Evolutionary conservation across 2,329 filamentous ascomycete genomes (phyloP), one percentile per base, ranked within the genome.

Genomic region (Trichophyton schoenleinii): DNA sequence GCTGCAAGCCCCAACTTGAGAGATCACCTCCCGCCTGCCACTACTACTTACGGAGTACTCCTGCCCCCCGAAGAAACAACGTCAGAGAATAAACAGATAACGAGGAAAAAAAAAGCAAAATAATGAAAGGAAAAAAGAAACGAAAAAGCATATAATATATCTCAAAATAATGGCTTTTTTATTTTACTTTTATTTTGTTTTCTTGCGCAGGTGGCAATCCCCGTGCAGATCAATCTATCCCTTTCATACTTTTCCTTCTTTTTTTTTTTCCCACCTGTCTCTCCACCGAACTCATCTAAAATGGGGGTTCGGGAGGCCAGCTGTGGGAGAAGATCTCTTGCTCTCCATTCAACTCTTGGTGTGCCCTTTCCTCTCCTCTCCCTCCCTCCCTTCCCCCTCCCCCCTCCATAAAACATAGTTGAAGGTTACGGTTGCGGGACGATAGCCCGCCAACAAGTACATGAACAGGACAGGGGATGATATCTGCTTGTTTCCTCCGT

Each of bases 171-270:
- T 4, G 13, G 41, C 34, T 44, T 44, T 44, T 44, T 44, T 44
- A 18, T 20, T 44, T 44, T 44, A 44, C 7, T 44, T 38, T 44
- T 22, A 13, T 38, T 53, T 13, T 28, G 28, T 53, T 53, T 28
- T 28, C 46, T 28, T 34, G 52, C 6, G 15, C 31, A 36, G 49
- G 52, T 55, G 52, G 52, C 52, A 55, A 55, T 55, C 52, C 52
- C 52, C 52, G 52, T 34, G 52, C 52, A 55, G 52, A 55, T 55
- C 52, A 55, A 38, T 55, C 20, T 18, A 55, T 55, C 52, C 52
- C 25, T 55, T 36, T 4, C 18, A n/a, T 36, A 38, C 34, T 13
- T 36, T 55, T 55, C 8, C 28, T 55, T 34, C 11, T 34, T 34
- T 3, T 36, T 31, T 36, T 34, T 36, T 3, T 36, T 34, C 3